phyloP scores from a whole-genome alignment of 345 rosid genomes.

The Mercurialis annua region DNA sequence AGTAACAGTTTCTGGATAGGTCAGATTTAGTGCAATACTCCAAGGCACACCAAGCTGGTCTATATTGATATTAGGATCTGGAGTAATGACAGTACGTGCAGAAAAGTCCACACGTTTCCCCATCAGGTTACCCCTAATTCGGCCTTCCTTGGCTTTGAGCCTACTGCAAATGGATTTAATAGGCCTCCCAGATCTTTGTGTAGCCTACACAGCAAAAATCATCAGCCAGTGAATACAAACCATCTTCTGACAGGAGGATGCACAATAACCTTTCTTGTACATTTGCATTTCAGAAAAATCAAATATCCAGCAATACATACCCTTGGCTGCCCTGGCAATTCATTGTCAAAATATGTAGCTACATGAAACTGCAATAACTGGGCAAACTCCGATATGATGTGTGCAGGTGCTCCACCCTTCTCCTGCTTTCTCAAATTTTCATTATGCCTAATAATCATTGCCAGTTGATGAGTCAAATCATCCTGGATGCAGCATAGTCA shows the following conservation, averaged over 20 bases:
- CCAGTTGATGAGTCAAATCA: slow-evolving; percentile 92
- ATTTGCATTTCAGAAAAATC: background rate
- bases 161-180: slow-evolving; percentile 94
- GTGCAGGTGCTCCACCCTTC: slow-evolving; percentile 95
- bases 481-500: slow-evolving; percentile 53
- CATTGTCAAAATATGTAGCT: slow-evolving; percentile 95
- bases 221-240: slow-evolving; percentile 12
- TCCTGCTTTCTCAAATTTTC: slow-evolving; percentile 88
- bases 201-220: slow-evolving; percentile 57
- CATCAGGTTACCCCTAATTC: slow-evolving; percentile 95
- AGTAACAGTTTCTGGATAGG: slow-evolving; percentile 94
- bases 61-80: slow-evolving; percentile 94
- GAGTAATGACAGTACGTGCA: slow-evolving; percentile 96
- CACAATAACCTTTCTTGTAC: background rate
- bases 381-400: slow-evolving; percentile 92
- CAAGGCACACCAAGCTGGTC: slow-evolving; percentile 96
- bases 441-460: slow-evolving; percentile 90
- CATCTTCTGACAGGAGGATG: background rate
- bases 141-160: slow-evolving; percentile 96
- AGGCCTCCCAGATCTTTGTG: slow-evolving; percentile 97
- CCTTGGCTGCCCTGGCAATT: slow-evolving; percentile 98
- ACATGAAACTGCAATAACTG: slow-evolving; percentile 92
- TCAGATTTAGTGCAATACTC: slow-evolving; percentile 94
- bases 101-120: slow-evolving; percentile 99
- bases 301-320: slow-evolving; percentile 30